Base-by-base conservation (phyloP, 1,139 yeast genomes). In the Yamadazyma jaroonii region DNA sequence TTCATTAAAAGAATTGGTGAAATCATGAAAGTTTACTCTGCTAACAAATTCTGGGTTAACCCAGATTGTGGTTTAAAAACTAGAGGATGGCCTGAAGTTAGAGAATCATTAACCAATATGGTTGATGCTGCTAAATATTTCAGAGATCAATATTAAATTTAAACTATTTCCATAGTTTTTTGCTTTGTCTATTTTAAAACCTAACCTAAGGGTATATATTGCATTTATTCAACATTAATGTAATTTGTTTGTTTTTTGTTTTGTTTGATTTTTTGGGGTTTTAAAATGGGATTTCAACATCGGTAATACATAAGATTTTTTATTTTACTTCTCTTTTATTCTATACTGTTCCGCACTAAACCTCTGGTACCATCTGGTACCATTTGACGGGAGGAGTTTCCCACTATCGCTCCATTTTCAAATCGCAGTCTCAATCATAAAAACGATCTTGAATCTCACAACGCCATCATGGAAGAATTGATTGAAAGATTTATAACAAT, bases 51-150 rank as follows among this genome's bases (percentile, higher is more conserved):
- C 82, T 92, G 97, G 97, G 94, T 92, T 63, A 92, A 92, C 94
- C 98, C 98, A 62, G 98, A 92, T 78, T 92, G 98, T 84, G 98
- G 98, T 82, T 81, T 90, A 72, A 90, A 90, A 85, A 87, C 96
- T 66, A 84, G 96, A 79, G 92, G 90, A 54, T 86, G 95, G 95
- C 84, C 84, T 52, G 95, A 87, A 78, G 85, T 88, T 58, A 74
- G 60, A 59, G 83, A 79, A 59, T 83, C 90, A 50, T 84, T 92
- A 73, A 84, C 94, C 67, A 87, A 92, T 77, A 92, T 92, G 98
- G 98, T 92, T 67, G 90, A 85, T 56, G 97, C 98, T 64, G 97
- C 98, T 63, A 89, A 90, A 80, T 79, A 78, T 73, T 89, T 77
- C 92, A 89, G 97, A 75, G 89, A 63, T 49, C 61, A 68, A 61